A percentile compares a stretch with the other conserved stretches of the same genome.
phyloP scores from a whole-genome alignment of 1,284 basidiomycete genomes.

The Leccinum pachyderme region DNA sequence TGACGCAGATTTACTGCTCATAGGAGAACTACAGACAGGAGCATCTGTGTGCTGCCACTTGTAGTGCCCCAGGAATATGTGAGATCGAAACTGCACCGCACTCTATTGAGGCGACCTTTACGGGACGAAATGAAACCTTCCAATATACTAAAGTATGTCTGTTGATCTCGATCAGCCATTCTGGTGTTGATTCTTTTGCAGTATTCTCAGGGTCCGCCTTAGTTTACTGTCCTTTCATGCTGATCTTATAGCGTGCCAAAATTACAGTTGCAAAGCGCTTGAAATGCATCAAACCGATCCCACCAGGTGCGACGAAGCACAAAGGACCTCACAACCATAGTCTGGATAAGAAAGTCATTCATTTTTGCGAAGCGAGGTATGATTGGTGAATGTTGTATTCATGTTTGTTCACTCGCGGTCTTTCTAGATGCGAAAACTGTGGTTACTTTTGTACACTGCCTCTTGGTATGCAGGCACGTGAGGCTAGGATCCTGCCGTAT shows the following conservation, averaged over 20 bases:
- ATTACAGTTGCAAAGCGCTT: slow-evolving; percentile 47
- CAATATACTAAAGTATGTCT: slow-evolving; percentile 47
- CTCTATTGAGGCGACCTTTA: slow-evolving; percentile 57
- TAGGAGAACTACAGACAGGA: slow-evolving; percentile 39
- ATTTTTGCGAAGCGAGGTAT: slow-evolving; percentile 51
- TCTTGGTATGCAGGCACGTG: slow-evolving; percentile 37
- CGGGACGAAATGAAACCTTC: slow-evolving; percentile 44
- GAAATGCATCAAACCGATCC: slow-evolving; percentile 47
- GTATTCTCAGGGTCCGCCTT: slow-evolving; percentile 30
- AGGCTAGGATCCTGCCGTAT: not conserved
- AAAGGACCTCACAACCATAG: slow-evolving; percentile 49
- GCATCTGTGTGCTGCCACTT: slow-evolving; percentile 46
- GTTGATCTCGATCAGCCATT: not conserved
- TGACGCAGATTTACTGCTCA: not conserved
- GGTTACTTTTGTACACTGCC: slow-evolving; percentile 60
- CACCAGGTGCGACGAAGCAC: slow-evolving; percentile 42
- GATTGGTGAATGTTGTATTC: not conserved
- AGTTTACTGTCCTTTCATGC: not conserved
- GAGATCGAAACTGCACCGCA: slow-evolving; percentile 57
- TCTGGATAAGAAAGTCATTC: slow-evolving; percentile 39
- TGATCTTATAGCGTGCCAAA: not conserved
- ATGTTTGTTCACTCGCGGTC: not conserved
- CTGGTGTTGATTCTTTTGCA: slow-evolving; percentile 1
- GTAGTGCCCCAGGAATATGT: slow-evolving; percentile 48
- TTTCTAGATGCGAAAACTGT: slow-evolving; percentile 49